Evolutionary conservation across 257 asterid species (phyloP), one percentile per base, ranked within the genome.

Genomic region (Solanum corneliomulleri): DNA sequence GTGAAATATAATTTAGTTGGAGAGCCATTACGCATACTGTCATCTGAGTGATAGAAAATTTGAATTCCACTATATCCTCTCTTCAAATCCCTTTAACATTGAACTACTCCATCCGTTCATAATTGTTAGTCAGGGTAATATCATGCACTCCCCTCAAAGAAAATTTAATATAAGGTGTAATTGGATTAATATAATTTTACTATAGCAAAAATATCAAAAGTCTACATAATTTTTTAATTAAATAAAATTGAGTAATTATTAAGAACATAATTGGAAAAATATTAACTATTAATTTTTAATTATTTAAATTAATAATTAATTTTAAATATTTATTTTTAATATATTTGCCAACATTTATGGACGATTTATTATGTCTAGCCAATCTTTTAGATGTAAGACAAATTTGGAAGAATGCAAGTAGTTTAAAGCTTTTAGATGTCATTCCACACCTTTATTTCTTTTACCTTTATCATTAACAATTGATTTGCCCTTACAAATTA

Each of bases 341-440:
- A 37, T 37, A 37, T 0, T 0, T 5, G 39, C 0, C 7, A 35
- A 35, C 0, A 35, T 35, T 35, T 35, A 35, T 35, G 39, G 0
- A 35, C 7, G 1, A 21, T 74, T 74, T 74, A 12, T 74, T 47
- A 21, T 39, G 82, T 39, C 52, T 37, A 18, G 8, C 25, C 25
- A 71, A 71, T 71, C 78, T 33, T 71, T 71, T 71, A 33, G n/a
- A 70, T 70, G 78, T 4, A 33, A 71, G 45, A 71, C 78, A 71
- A 33, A 33, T 71, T 33, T 71, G 78, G 78, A 31, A 71, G 45
- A 71, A 71, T 71, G 45, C 78, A 71, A 71, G 78, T 9, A 33
- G 39, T 71, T 33, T 9, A 33, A 71, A 71, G 8, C 15, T 71
- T 71, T 71, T 71, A 71, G 44, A 71, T 71, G 45, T 71, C 78